Base-by-base conservation (phyloP, 2,329 filamentous ascomycete genomes). In the Aspergillus versicolor region DNA sequence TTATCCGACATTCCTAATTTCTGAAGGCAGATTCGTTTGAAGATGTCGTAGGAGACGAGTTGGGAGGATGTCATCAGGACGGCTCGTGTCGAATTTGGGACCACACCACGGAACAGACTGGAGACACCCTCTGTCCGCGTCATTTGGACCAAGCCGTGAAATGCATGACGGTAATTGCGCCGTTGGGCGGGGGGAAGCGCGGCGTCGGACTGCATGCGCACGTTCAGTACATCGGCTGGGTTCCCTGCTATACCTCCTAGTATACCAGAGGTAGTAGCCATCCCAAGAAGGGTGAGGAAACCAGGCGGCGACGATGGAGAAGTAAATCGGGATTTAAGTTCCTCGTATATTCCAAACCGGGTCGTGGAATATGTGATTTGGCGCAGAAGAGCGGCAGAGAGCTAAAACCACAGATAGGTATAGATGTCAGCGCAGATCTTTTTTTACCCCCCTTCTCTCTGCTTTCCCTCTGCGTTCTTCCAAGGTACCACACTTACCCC, bases 361-460 rank as follows among this genome's bases (percentile, higher is more conserved):
- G 92, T 94, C 50, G 94, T 99, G 58, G 90, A 94, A 80, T 99
- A 99, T 58, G 94, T 97, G 65, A 92, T 84, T 79, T 97, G 94
- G 63, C 94, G 92, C 57, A 97, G 84, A 48, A 97, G 84, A 56
- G 92, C 94, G 64, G 94, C 94, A 2, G 92, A 95, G 58, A 97
- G 86, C 78, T 87, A 51, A 65, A 13, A 37, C 9, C 21, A 37
- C 34, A 37, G 27, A 47, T 40, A 49, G 43, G 19, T 7, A 19
- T 46, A 37, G 41, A 22, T 43, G 48, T 50, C 40, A 57, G 45
- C 50, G 49, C 49, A 48, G 21, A 46, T 19, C 30, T 32, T 32
- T 46, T 24, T 27, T 32, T 47, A 30, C 27, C 27, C 27, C 27
- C 8, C 27, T 30, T n/a, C 34, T n/a, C 34, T 37, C 34, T n/a